These are phyloP conservation scores for Fagopyrum tataricum DNA, from an alignment of 148 eudicot genomes.

Conservation along the genomic window DNA sequence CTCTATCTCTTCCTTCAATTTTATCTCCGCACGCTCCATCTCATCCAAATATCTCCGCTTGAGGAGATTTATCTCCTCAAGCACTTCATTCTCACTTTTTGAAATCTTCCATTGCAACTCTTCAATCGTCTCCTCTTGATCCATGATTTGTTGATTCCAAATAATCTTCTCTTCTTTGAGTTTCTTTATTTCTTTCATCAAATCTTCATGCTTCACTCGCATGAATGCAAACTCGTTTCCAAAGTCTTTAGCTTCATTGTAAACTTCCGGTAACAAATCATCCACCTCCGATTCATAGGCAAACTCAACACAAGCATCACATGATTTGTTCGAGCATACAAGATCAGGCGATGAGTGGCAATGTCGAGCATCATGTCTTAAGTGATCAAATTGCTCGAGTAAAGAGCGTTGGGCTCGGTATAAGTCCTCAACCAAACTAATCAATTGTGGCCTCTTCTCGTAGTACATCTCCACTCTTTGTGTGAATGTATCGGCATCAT, in stretches of 20 bases:
- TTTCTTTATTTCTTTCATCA: constrained; percentile 17
- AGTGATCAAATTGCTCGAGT: constrained; percentile 68
- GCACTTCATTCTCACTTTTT: not conserved
- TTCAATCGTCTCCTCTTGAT: not conserved
- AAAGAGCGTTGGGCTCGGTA: constrained; percentile 74
- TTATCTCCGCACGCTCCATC: not conserved
- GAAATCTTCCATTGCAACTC: not conserved
- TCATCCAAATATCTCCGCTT: constrained; percentile 6
- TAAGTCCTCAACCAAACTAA: constrained; percentile 64
- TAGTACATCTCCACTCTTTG: constrained; percentile 96
- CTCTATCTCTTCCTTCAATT: constrained; percentile 13
- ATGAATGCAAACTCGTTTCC: constrained; percentile 14
- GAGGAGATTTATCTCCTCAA: not conserved
- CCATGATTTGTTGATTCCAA: not conserved
- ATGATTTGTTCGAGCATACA: constrained; percentile 22
- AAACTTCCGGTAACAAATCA: constrained; percentile 49
- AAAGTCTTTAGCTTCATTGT: constrained; percentile 6
- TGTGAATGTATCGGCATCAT: constrained; percentile 89
- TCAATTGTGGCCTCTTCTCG: constrained; percentile 77
- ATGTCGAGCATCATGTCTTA: constrained; percentile 33
- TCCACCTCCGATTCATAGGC: constrained; percentile 56
- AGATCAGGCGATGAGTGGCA: constrained; percentile 37
- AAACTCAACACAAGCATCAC: constrained; percentile 12
- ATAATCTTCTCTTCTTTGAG: not conserved
- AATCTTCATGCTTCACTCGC: not conserved